phyloP scores from a whole-genome alignment of 164 flowering plant genomes.

The Chimonanthus praecox region DNA sequence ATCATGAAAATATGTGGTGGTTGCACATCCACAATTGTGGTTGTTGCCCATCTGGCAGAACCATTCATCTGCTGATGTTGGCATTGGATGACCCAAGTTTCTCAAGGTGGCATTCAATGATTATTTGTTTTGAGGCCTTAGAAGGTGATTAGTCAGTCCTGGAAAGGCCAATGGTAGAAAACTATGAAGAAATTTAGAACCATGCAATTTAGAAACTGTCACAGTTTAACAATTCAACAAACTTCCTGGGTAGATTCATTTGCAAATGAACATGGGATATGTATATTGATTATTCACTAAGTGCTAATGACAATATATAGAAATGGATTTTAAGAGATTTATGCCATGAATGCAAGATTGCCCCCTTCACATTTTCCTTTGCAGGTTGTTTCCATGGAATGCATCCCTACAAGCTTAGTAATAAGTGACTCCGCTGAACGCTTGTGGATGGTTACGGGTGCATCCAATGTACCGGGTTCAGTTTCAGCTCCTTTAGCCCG shows the following conservation, averaged over 20 bases:
- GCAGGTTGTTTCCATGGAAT: constrained; percentile 53
- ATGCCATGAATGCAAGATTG: neutral
- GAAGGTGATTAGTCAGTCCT: neutral
- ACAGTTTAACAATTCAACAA: neutral
- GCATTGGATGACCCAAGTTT: neutral
- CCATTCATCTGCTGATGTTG: neutral
- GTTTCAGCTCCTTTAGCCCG: constrained; percentile 42
- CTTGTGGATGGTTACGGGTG: constrained; percentile 86
- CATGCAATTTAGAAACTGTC: neutral
- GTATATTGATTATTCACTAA: neutral
- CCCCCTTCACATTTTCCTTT: neutral
- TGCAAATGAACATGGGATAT: too few species aligned
- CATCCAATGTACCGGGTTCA: constrained; percentile 40
- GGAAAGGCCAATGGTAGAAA: neutral
- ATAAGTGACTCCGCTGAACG: constrained; percentile 32
- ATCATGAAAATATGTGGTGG: neutral
- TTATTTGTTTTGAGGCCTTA: neutral
- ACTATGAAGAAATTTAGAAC: neutral
- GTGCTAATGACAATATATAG: neutral
- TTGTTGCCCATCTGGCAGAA: neutral
- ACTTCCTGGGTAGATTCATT: neutral
- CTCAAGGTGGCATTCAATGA: neutral
- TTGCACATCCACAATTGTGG: too few species aligned
- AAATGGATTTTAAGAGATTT: too few species aligned
- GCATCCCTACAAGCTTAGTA: constrained; percentile 67